Base-by-base conservation (phyloP, 352 stramenopile genomes). In the Poterioochromonas sp. region DNA sequence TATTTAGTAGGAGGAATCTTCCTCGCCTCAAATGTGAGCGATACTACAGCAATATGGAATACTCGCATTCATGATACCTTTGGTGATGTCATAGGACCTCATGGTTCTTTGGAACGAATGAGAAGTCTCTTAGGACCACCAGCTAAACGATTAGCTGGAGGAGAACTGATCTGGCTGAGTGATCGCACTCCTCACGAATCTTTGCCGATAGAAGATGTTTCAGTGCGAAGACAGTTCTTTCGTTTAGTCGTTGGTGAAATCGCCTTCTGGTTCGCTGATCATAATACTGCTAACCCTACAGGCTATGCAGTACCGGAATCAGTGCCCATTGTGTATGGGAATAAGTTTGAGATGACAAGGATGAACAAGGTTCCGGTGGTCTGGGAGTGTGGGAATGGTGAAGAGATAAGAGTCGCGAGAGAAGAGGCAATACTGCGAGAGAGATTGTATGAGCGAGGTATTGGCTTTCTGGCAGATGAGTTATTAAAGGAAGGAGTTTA, bases 171-270 rank as follows among this genome's bases (percentile, higher is more conserved):
- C 5, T 68, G 58, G 58, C 15, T 68, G 34, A 39, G 5, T 8
- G 58, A 68, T 68, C 15, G 58, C 11, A 68, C 58, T n/a, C 58
- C 58, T 11, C 58, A 68, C 34, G 58, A 68, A 68, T 68, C 58
- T n/a, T 68, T 68, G 29, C 58, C 58, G 15, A 18, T 68, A 35
- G 5, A 5, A 20, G 29, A 34, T 39, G 58, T 8, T 15, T 26
- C 47, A 58, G 26, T 32, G 5, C 58, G 29, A n/a, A 11, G 44
- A 22, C 58, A 68, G 58, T 68, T 35, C 26, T 68, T 68, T 40
- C 58, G 58, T 68, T 26, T 68, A 15, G 58, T 68, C 34, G 58
- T 37, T 35, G 58, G 58, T 39, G 58, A 68, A 34, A 34, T 68
- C 11, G 29, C 26, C 11, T 15, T 37, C 15, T 68, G 58, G 58